These are phyloP conservation scores for Pseudogymnoascus sp. DNA, from an alignment of 2,329 filamentous ascomycete species.

Conservation along the genomic window DNA sequence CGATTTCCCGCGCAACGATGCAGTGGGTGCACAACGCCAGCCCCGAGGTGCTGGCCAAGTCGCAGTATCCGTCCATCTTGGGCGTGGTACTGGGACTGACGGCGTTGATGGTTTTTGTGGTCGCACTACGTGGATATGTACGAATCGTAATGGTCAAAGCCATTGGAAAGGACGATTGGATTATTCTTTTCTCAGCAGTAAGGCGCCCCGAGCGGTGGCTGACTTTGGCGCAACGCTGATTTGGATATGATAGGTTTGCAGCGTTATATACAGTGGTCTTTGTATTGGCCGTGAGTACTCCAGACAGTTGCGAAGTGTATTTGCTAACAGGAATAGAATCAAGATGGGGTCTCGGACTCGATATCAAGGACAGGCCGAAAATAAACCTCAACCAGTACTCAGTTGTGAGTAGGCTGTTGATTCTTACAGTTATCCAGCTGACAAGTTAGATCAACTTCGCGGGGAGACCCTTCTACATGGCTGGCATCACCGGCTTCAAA, in stretches of 20 bases:
- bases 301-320: background rate
- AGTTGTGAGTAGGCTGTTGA: slow-evolving; percentile 19
- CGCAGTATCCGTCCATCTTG: slow-evolving; percentile 41
- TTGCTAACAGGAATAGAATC: slow-evolving; percentile 33
- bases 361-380: slow-evolving; percentile 36
- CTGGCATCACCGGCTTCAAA: slow-evolving; percentile 50
- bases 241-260: slow-evolving; percentile 9
- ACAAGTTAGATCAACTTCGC: slow-evolving; percentile 39
- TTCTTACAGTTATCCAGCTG: background rate
- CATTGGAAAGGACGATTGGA: slow-evolving; percentile 40
- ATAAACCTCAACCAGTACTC: slow-evolving; percentile 38
- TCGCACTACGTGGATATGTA: slow-evolving; percentile 34
- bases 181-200: slow-evolving; percentile 31
- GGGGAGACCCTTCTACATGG: slow-evolving; percentile 45
- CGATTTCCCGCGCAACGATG: slow-evolving; percentile 30
- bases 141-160: slow-evolving; percentile 35
- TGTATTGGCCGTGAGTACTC: slow-evolving; percentile 40
- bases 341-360: slow-evolving; percentile 44
- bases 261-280: slow-evolving; percentile 39
- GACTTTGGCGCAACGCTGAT: background rate
- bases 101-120: slow-evolving; percentile 34
- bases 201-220: slow-evolving; percentile 21
- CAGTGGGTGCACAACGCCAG: slow-evolving; percentile 44
- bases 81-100: slow-evolving; percentile 40
- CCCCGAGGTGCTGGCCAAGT: slow-evolving; percentile 37